Evolutionary conservation across 116 monocot species (phyloP), one percentile per base, ranked within the genome.

Genomic region (Iris pallida): DNA sequence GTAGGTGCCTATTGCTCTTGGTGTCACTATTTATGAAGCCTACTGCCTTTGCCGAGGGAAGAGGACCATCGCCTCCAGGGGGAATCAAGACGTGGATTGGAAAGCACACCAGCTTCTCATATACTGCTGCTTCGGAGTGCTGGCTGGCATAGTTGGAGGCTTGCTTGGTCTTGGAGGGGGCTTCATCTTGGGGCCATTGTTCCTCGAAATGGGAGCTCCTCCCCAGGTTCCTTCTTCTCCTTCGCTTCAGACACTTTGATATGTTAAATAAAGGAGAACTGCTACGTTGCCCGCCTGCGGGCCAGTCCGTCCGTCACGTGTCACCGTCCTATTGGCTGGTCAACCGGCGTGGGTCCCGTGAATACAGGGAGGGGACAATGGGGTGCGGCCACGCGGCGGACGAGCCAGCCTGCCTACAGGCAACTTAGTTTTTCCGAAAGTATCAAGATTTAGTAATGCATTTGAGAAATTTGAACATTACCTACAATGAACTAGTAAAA

Each of bases 151-250:
- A 10, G 81, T 86, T 60, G 82, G 86, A 63, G 86, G 86, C 6
- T 55, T 86, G 40, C 86, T 86, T 73, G 86, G 82, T 0, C 76
- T 86, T 14, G 86, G 86, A 73, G 86, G 86, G 41, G 86, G 86
- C n/a, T 86, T 86, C 59, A 86, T 86, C 20, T 62, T 86, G 46
- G 86, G 86, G 30, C 86, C 86, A 5, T 53, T 86, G 51, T 86
- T 86, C 63, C 79, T 86, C 40, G 86, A 83, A 53, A 56, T 84
- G 55, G 84, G 84, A 64, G 75, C 79, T 17, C 83, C 83, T 54
- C 83, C 83, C 19, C 83, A 83, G 83, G 83, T 83, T 69, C n/a
- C n/a, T n/a, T n/a, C 11, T 51, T 3, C 51, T 30, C 42, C 45
- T 65, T 64, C 13, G 5, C 1, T 51, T 51, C 49, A 6, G 13